phyloP scores from a whole-genome alignment of 352 stramenopile genomes.

The Globisporangium cederbergense region DNA sequence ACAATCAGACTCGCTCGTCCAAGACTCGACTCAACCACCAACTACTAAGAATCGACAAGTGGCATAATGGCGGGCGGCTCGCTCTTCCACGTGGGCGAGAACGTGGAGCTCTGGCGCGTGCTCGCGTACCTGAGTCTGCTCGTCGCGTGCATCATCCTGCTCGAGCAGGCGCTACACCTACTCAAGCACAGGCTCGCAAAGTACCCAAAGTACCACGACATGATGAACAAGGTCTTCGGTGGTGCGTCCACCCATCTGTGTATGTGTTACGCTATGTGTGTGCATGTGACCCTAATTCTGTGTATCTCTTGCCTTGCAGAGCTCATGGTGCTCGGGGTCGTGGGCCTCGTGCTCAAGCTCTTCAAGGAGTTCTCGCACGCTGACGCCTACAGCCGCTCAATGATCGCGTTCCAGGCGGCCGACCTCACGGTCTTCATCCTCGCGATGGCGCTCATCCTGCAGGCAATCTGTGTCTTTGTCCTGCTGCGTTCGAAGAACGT shows the following conservation, averaged over 20 bases:
- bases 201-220: constrained; percentile 67
- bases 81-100: constrained; percentile 51
- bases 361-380: constrained; percentile 35
- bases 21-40: background rate
- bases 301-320: constrained; percentile 18
- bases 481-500: constrained; percentile 36
- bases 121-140: constrained; percentile 44
- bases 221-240: constrained; percentile 56
- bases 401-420: constrained; percentile 51
- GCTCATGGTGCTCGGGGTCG: constrained; percentile 55
- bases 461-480: constrained; percentile 47
- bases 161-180: constrained; percentile 43
- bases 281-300: background rate
- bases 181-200: constrained; percentile 43
- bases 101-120: constrained; percentile 55
- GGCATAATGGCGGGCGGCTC: constrained; percentile 21
- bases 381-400: constrained; percentile 25
- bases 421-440: constrained; percentile 59
- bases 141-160: constrained; percentile 44
- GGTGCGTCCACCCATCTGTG: background rate
- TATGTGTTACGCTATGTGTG: background rate
- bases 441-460: constrained; percentile 46
- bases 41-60: background rate
- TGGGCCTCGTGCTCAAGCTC: constrained; percentile 55
- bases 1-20: background rate